These are phyloP conservation scores for Glycine latifolia DNA, from an alignment of 306 rosid species.

Conservation along the genomic window DNA sequence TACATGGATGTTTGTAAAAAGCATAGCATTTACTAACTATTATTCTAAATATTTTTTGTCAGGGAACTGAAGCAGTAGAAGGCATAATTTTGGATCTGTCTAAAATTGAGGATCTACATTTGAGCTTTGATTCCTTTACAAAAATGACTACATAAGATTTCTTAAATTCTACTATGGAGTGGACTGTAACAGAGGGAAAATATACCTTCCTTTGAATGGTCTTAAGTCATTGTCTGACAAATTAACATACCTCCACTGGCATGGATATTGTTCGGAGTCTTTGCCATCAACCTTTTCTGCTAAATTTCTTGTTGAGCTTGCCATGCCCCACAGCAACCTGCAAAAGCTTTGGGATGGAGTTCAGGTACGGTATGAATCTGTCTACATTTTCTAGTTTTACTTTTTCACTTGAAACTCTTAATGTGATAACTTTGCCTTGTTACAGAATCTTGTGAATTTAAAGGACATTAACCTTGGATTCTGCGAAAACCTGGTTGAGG, in stretches of 20 bases:
- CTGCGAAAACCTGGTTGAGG: conserved; percentile 6
- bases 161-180: conserved; percentile 14
- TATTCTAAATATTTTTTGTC: not conserved
- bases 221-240: conserved; percentile 36
- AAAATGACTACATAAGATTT: conserved; percentile 33
- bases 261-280: conserved; percentile 27
- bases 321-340: conserved; percentile 36
- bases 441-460: conserved; percentile 33
- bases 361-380: not conserved
- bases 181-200: not conserved
- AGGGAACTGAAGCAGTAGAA: conserved; percentile 37
- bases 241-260: conserved; percentile 39
- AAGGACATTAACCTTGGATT: conserved; percentile 29
- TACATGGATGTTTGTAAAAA: not conserved
- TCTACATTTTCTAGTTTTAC: not conserved
- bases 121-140: conserved; percentile 34
- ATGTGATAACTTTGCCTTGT: not conserved
- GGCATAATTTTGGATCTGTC: conserved; percentile 15
- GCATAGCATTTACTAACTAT: not conserved
- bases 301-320: conserved; percentile 40
- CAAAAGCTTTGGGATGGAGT: conserved; percentile 2
- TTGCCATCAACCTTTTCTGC: conserved; percentile 30
- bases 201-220: not conserved
- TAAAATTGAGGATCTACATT: conserved; percentile 28
- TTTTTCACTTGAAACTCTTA: not conserved